A percentile compares a stretch with the other conserved stretches of the same genome.
phyloP scores from a whole-genome alignment of 305 asterid species.

The Fraxinus ornus region DNA sequence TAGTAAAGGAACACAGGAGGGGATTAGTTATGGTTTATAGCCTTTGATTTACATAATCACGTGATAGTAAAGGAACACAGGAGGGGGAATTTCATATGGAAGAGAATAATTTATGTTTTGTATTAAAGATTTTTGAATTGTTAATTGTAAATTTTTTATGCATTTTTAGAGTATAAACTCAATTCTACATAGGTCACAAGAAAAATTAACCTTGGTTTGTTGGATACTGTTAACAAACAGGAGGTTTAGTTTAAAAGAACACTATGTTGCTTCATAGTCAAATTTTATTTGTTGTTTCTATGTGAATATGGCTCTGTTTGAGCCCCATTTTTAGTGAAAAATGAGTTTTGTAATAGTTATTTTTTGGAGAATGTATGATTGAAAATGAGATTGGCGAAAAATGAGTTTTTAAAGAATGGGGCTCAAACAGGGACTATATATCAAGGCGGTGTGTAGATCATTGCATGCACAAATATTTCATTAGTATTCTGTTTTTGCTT shows the following conservation, averaged over 20 bases:
- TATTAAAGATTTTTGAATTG: not conserved
- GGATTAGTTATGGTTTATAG: not conserved
- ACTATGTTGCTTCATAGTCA: not conserved
- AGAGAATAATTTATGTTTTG: not conserved
- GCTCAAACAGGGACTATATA: not conserved
- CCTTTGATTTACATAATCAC: not conserved
- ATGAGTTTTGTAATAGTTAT: not conserved
- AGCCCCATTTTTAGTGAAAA: not conserved
- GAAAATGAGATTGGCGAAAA: too few relatives aligned
- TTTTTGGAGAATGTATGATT: too few relatives aligned
- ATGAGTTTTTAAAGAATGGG: not conserved
- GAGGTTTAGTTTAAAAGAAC: conserved; percentile 1
- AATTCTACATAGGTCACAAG: not conserved
- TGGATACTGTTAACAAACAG: not conserved
- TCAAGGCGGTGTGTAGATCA: conserved; percentile 1
- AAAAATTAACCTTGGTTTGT: not conserved
- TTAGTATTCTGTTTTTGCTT: conserved; percentile 5
- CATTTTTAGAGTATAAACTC: not conserved
- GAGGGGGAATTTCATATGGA: not conserved
- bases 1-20: too few relatives aligned
- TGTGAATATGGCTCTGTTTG: not conserved
- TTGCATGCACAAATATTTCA: not conserved
- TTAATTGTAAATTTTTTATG: not conserved
- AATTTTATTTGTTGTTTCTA: conserved; percentile 8
- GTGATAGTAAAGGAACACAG: not conserved